Percentiles rank a stretch among this genome's conserved stretches.
Conservation (phyloP, 73 alveolate species). For the Stentor coeruleus region DNA sequence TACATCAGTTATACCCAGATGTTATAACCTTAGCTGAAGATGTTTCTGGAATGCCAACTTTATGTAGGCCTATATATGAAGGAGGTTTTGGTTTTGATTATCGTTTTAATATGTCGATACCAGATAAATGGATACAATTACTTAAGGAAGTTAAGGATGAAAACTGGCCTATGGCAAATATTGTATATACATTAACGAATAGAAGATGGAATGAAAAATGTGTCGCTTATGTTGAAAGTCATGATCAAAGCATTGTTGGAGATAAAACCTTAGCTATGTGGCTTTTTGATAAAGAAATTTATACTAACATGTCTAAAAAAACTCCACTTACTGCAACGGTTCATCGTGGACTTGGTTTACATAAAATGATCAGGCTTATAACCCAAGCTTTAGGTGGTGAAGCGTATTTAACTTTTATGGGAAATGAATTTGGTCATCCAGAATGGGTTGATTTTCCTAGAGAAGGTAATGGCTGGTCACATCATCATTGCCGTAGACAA, state of each 20-base stretch:
- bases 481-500: slow-evolving; percentile 90
- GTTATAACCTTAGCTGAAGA: slow-evolving; percentile 98
- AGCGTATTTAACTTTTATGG: slow-evolving; percentile 95
- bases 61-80: slow-evolving; percentile 89
- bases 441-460: slow-evolving; percentile 99
- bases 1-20: slow-evolving; percentile 82
- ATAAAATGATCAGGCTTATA: slow-evolving; percentile 90
- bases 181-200: slow-evolving; percentile 80
- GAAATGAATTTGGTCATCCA: slow-evolving; percentile 99
- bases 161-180: slow-evolving; percentile 91
- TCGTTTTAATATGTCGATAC: slow-evolving; percentile 91
- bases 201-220: slow-evolving; percentile 91
- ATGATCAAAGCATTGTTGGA: slow-evolving; percentile 97
- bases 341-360: slow-evolving; percentile 95
- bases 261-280: slow-evolving; percentile 96
- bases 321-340: slow-evolving; percentile 67
- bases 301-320: slow-evolving; percentile 69
- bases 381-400: slow-evolving; percentile 90
- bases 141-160: slow-evolving; percentile 89
- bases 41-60: slow-evolving; percentile 97
- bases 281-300: slow-evolving; percentile 90
- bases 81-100: slow-evolving; percentile 99
- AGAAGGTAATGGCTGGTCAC: slow-evolving; percentile 93
- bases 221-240: slow-evolving; percentile 94
- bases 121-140: slow-evolving; percentile 83